These are phyloP conservation scores for Erythrophleum ivorense DNA, from an alignment of 331 rosid genomes.

Conservation along the genomic window DNA sequence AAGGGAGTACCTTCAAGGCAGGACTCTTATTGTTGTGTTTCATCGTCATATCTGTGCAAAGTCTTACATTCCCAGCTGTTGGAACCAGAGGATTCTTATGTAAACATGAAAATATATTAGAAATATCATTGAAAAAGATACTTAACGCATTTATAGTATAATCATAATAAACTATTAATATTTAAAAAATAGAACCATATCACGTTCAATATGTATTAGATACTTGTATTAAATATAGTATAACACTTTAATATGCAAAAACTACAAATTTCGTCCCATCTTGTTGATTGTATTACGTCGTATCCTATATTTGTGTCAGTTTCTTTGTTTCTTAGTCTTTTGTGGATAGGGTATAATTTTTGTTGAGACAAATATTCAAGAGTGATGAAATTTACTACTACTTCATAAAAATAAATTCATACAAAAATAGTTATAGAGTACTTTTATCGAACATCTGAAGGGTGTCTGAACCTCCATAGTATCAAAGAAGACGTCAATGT, in stretches of 20 bases:
- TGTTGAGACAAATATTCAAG: not conserved
- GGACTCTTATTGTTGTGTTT: not conserved
- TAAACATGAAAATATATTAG: not conserved
- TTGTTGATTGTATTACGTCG: too few relatives aligned
- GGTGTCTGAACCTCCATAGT: not conserved
- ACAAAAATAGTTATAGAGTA: not conserved
- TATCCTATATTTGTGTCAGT: not conserved
- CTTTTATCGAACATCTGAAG: not conserved
- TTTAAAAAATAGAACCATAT: not conserved
- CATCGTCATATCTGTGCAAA: not conserved
- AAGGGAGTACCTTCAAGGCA: not conserved
- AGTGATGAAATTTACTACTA: not conserved
- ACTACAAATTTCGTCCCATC: not conserved
- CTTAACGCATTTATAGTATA: not conserved
- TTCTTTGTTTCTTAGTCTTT: not conserved
- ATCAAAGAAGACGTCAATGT: not conserved
- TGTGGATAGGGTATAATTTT: not conserved
- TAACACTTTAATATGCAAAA: not conserved
- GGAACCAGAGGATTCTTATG: not conserved
- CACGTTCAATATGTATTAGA: not conserved
- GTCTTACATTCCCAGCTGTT: not conserved
- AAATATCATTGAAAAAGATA: not conserved
- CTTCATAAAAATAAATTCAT: not conserved
- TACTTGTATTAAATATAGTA: not conserved
- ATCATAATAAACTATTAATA: not conserved